Conservation (phyloP, 208 protist genomes). For the Naegleria lovaniensis region DNA sequence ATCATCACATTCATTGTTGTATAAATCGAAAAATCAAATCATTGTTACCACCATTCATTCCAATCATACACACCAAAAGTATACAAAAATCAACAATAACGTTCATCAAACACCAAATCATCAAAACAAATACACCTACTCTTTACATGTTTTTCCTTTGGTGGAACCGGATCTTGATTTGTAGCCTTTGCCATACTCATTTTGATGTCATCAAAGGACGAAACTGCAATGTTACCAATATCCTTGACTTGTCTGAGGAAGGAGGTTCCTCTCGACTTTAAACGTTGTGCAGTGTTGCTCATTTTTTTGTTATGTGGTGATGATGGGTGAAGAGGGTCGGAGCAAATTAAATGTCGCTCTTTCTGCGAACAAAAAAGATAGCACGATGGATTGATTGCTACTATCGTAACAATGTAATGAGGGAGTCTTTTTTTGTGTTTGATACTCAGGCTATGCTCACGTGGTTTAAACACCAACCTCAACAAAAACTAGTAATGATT, state of each 20-base stretch:
- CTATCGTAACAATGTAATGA: too few species aligned
- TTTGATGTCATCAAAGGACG: background rate
- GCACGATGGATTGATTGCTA: too few species aligned
- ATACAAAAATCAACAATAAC: too few species aligned
- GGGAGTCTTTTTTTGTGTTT: too few species aligned
- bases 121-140: background rate
- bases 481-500: too few species aligned
- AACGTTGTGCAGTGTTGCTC: background rate
- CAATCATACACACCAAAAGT: too few species aligned
- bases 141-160: constrained; percentile 25
- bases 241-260: background rate
- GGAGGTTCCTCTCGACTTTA: background rate
- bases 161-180: constrained; percentile 14
- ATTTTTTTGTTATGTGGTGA: background rate
- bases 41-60: background rate
- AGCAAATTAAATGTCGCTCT: too few species aligned
- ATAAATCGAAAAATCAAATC: background rate
- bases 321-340: too few species aligned
- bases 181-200: constrained; percentile 3
- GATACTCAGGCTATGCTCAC: too few species aligned
- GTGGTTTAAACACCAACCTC: too few species aligned
- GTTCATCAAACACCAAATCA: background rate
- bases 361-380: too few species aligned
- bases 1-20: background rate
- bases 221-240: background rate